Conservation (phyloP, 495 filamentous ascomycete genomes). For the Annulohypoxylon stygium region DNA sequence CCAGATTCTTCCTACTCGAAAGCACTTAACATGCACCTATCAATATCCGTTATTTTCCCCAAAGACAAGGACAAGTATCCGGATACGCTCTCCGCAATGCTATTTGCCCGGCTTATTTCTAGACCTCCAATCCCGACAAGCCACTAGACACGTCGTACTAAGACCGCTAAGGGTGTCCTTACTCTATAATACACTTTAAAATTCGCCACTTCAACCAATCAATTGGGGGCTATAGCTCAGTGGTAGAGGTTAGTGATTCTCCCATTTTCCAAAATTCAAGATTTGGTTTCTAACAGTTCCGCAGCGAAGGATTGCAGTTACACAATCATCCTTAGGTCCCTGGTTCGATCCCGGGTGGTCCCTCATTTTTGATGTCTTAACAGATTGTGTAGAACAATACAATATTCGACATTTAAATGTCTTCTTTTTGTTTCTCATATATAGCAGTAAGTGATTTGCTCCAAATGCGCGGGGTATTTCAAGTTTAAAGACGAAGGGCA, state of each 20-base stretch:
- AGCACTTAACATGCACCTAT: too few relatives aligned
- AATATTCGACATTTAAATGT: background rate
- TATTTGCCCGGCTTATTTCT: slow-evolving; percentile 1
- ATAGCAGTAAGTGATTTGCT: too few relatives aligned
- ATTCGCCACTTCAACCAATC: background rate
- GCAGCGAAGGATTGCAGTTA: slow-evolving; percentile 16
- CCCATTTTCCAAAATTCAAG: background rate
- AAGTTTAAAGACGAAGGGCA: too few relatives aligned
- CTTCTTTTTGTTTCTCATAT: background rate
- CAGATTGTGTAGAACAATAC: background rate
- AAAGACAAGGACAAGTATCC: background rate
- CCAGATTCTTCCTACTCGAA: too few relatives aligned
- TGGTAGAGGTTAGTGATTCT: slow-evolving; percentile 5
- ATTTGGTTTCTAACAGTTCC: background rate
- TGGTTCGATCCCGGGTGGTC: slow-evolving; percentile 10
- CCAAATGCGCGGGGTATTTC: too few relatives aligned
- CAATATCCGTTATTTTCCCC: slow-evolving; percentile 3
- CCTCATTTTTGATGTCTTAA: background rate
- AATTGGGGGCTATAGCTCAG: slow-evolving; percentile 14
- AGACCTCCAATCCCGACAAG: background rate
- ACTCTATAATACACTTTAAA: slow-evolving; percentile 1
- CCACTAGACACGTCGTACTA: background rate
- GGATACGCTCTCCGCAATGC: background rate
- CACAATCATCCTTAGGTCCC: slow-evolving; percentile 12
- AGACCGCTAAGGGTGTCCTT: background rate